These are phyloP conservation scores for Lactarius hatsudake DNA, from an alignment of 768 basidiomycete genomes.

Conservation along the genomic window DNA sequence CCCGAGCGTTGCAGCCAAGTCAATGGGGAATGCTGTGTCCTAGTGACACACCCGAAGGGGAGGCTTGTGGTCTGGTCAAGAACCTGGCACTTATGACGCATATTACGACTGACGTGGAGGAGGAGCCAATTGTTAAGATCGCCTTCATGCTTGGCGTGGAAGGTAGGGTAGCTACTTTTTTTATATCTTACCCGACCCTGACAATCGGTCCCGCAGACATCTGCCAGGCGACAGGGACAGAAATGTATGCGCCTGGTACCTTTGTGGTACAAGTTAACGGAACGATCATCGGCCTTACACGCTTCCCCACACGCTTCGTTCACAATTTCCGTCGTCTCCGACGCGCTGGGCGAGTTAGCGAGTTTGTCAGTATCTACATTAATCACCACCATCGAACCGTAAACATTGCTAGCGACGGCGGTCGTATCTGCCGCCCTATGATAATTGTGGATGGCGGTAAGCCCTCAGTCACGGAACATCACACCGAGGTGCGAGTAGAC, in stretches of 20 bases:
- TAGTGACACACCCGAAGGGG: conserved; percentile 98
- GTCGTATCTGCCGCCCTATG: conserved; percentile 94
- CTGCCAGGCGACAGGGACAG: conserved; percentile 84
- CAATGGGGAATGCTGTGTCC: conserved; percentile 99
- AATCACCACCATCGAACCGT: conserved; percentile 94
- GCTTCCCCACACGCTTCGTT: conserved; percentile 82
- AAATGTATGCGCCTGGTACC: conserved; percentile 90
- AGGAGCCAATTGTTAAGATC: conserved; percentile 86
- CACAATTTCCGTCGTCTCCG: conserved; percentile 88
- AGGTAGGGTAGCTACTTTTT: conserved; percentile 48
- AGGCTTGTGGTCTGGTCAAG: conserved; percentile 98
- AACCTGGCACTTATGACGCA: conserved; percentile 99
- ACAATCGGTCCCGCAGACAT: conserved; percentile 60
- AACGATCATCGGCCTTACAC: conserved; percentile 89
- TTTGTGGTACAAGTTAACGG: conserved; percentile 98
- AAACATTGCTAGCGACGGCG: conserved; percentile 95
- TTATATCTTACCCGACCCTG: background rate
- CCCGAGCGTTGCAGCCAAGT: conserved; percentile 93
- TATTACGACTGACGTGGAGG: conserved; percentile 98
- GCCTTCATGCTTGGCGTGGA: conserved; percentile 97
- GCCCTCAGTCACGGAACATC: conserved; percentile 74
- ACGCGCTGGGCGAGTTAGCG: conserved; percentile 87
- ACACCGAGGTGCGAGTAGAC: conserved; percentile 60
- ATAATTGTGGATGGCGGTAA: conserved; percentile 89
- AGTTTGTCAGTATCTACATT: conserved; percentile 95